Conservation (phyloP, 192 early-diverging fungal genomes). For the Coemansia sp. region DNA sequence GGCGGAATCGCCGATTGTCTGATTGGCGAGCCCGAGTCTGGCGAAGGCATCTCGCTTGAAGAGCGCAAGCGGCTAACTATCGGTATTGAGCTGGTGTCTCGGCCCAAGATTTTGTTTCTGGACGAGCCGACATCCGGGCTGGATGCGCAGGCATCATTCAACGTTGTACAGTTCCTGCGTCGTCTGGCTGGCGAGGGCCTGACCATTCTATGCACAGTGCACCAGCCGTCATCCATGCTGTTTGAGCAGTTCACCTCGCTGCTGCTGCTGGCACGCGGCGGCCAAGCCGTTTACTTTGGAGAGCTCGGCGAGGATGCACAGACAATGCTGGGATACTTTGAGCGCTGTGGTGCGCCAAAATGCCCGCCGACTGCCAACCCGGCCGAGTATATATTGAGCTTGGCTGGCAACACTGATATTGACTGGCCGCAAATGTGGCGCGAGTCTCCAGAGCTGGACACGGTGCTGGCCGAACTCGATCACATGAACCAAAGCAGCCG, state of each 20-base stretch:
- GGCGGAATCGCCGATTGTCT: constrained; percentile 64
- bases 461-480: constrained; percentile 57
- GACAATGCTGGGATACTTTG: constrained; percentile 74
- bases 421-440: constrained; percentile 79
- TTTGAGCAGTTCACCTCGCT: constrained; percentile 78
- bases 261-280: constrained; percentile 72
- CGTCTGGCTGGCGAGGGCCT: constrained; percentile 60
- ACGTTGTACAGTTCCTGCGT: constrained; percentile 67
- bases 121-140: constrained; percentile 82
- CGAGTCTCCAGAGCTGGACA: constrained; percentile 54
- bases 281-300: constrained; percentile 78
- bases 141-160: constrained; percentile 67
- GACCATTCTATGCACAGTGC: constrained; percentile 72
- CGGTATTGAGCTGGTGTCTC: constrained; percentile 71
- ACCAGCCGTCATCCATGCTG: constrained; percentile 71
- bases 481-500: constrained; percentile 35
- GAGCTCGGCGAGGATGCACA: constrained; percentile 69
- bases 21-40: constrained; percentile 63
- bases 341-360: constrained; percentile 66
- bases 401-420: constrained; percentile 60
- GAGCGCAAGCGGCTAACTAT: constrained; percentile 80
- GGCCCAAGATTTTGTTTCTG: constrained; percentile 72
- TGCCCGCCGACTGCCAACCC: constrained; percentile 72
- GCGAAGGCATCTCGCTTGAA: constrained; percentile 73
- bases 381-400: constrained; percentile 84